These are phyloP conservation scores for Striga asiatica DNA, from an alignment of 257 asterid species.

Conservation along the genomic window DNA sequence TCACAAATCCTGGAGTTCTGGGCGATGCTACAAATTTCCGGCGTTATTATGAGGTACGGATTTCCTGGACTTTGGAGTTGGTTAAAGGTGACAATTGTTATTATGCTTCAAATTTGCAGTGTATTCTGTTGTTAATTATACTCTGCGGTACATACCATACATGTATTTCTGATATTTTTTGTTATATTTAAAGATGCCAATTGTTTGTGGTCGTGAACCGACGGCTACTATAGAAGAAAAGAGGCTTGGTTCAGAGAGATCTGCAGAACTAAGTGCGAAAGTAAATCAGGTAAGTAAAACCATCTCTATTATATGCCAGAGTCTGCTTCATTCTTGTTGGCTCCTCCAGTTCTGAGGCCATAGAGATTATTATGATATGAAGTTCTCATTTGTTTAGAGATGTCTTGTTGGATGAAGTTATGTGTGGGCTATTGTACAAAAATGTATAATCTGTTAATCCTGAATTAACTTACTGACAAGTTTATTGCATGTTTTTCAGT, in stretches of 20 bases:
- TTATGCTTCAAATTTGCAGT: too few species aligned
- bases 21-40: constrained; percentile 90
- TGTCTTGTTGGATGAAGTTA: constrained; percentile 4
- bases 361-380: constrained; percentile 3
- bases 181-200: constrained; percentile 49
- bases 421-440: constrained; percentile 5
- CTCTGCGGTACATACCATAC: constrained; percentile 2
- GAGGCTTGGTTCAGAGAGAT: constrained; percentile 74
- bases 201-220: constrained; percentile 92
- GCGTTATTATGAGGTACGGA: constrained; percentile 80
- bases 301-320: constrained; percentile 9
- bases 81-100: too few species aligned
- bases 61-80: constrained; percentile 3
- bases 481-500: constrained; percentile 39
- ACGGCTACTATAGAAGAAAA: constrained; percentile 73
- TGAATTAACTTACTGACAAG: constrained; percentile 17
- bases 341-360: neutral
- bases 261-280: constrained; percentile 78
- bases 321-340: constrained; percentile 1
- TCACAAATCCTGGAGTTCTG: constrained; percentile 85
- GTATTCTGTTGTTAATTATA: constrained; percentile 7
- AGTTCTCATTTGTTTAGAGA: constrained; percentile 10
- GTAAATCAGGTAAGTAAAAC: constrained; percentile 63
- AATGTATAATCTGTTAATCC: constrained; percentile 8
- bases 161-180: constrained; percentile 11